A percentile compares a stretch with the other conserved stretches of the same genome.
Conservation (phyloP, 768 basidiomycete species). For the Suillus lakei region DNA sequence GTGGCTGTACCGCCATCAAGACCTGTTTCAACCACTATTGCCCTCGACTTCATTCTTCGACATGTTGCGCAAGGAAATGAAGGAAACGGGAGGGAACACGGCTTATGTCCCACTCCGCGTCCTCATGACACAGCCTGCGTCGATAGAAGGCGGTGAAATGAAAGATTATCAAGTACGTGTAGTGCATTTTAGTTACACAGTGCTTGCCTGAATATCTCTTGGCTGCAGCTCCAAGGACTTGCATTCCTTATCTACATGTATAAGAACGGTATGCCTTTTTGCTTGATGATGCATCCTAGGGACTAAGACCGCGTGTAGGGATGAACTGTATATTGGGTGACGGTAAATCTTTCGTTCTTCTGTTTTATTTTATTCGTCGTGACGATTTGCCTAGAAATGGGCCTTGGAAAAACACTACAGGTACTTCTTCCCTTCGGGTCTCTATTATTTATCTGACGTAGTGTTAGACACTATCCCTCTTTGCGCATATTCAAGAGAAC, state of each 20-base stretch:
- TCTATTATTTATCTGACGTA: conserved; percentile 9
- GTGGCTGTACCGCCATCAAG: conserved; percentile 51
- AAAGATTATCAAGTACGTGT: conserved; percentile 70
- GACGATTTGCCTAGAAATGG: conserved; percentile 49
- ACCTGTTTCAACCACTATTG: conserved; percentile 52
- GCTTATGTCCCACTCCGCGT: conserved; percentile 42
- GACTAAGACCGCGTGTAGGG: conserved; percentile 35
- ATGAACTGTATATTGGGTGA: conserved; percentile 79
- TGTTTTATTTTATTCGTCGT: background rate
- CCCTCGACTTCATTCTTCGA: conserved; percentile 47
- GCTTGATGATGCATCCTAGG: background rate
- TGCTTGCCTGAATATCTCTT: conserved; percentile 7
- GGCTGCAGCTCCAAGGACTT: conserved; percentile 57
- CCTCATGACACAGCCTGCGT: conserved; percentile 50
- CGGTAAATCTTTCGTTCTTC: conserved; percentile 41
- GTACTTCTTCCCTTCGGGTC: conserved; percentile 26
- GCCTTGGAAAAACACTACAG: conserved; percentile 69
- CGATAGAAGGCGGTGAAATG: conserved; percentile 61
- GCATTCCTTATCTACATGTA: conserved; percentile 71
- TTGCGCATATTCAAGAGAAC: conserved; percentile 68
- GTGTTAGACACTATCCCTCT: conserved; percentile 58
- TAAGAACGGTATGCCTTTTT: conserved; percentile 54
- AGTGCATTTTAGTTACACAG: background rate
- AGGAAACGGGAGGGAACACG: conserved; percentile 31
- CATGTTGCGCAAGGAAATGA: conserved; percentile 35